Evolutionary conservation across 2,329 filamentous ascomycete genomes (phyloP).

Genomic region (Whalleya microplaca): DNA sequence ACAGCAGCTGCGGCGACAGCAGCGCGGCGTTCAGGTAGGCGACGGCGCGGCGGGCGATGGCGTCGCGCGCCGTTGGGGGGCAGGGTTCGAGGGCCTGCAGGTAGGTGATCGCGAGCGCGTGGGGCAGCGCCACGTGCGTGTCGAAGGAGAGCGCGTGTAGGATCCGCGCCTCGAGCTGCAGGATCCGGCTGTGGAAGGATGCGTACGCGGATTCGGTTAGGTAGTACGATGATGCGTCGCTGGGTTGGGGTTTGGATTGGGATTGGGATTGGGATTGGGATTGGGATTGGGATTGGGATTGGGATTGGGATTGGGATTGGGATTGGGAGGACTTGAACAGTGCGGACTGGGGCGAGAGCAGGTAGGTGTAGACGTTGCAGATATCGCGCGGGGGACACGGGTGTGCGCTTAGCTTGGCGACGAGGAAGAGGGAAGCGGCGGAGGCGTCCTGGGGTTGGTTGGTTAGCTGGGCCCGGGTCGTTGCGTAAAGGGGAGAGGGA

Average conservation of each 20-base stretch:
- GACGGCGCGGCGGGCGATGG: slow-evolving; percentile 68
- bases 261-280: slow-evolving; percentile 32
- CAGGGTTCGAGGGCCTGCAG: slow-evolving; percentile 89
- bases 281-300: slow-evolving; percentile 32
- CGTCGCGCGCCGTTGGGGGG: too few species aligned
- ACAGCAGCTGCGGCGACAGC: slow-evolving; percentile 84
- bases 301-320: slow-evolving; percentile 30
- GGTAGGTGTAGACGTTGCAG: slow-evolving; percentile 82
- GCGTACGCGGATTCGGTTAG: slow-evolving; percentile 76
- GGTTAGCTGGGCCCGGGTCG: slow-evolving; percentile 8
- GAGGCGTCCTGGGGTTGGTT: slow-evolving; percentile 69
- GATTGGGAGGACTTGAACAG: slow-evolving; percentile 42
- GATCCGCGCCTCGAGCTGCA: slow-evolving; percentile 77
- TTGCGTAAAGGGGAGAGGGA: not conserved
- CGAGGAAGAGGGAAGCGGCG: slow-evolving; percentile 78
- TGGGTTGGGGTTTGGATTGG: slow-evolving; percentile 31
- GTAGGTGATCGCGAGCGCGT: slow-evolving; percentile 87
- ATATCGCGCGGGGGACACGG: slow-evolving; percentile 79
- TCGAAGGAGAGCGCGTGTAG: slow-evolving; percentile 79
- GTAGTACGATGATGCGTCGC: slow-evolving; percentile 62
- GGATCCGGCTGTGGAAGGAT: slow-evolving; percentile 63
- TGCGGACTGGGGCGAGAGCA: slow-evolving; percentile 66
- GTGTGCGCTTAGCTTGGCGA: slow-evolving; percentile 78
- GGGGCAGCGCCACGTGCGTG: slow-evolving; percentile 82
- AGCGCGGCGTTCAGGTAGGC: slow-evolving; percentile 85